phyloP scores from a whole-genome alignment of 75 land plant genomes.

The Ceratopteris richardii region DNA sequence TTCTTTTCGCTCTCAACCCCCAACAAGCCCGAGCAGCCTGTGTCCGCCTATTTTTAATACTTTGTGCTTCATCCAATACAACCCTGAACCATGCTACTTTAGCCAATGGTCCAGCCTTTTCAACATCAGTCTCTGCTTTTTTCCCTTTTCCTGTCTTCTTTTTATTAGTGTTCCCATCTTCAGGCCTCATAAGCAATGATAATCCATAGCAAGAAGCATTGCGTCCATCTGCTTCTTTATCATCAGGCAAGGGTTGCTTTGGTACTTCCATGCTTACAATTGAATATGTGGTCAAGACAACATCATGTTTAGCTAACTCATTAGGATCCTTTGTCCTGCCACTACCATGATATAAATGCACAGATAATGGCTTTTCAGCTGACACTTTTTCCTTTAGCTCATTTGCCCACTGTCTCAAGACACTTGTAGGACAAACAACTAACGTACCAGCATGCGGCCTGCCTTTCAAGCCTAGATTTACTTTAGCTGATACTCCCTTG shows the following conservation, averaged over 20 bases:
- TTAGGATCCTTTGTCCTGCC: constrained; percentile 73
- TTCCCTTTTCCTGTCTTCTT: constrained; percentile 37
- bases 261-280: constrained; percentile 96
- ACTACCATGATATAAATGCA: constrained; percentile 87
- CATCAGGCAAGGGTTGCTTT: constrained; percentile 64
- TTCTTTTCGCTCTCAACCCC: constrained; percentile 83
- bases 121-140: constrained; percentile 40
- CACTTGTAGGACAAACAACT: constrained; percentile 96
- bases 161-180: constrained; percentile 34
- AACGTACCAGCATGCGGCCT: constrained; percentile 89
- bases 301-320: constrained; percentile 74
- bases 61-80: constrained; percentile 96
- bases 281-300: constrained; percentile 88
- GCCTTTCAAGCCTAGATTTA: constrained; percentile 16
- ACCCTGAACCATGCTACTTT: constrained; percentile 89
- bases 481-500: background rate
- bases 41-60: constrained; percentile 88
- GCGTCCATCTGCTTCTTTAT: constrained; percentile 57
- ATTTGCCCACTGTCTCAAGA: constrained; percentile 89
- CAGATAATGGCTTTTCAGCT: constrained; percentile 46
- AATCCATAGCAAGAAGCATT: constrained; percentile 45
- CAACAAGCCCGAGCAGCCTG: constrained; percentile 97
- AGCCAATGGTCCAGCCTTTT: constrained; percentile 64
- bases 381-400: constrained; percentile 79
- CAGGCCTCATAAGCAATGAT: constrained; percentile 26